Base-by-base conservation (phyloP, 495 filamentous ascomycete species). In the Pseudevernia furfuracea region DNA sequence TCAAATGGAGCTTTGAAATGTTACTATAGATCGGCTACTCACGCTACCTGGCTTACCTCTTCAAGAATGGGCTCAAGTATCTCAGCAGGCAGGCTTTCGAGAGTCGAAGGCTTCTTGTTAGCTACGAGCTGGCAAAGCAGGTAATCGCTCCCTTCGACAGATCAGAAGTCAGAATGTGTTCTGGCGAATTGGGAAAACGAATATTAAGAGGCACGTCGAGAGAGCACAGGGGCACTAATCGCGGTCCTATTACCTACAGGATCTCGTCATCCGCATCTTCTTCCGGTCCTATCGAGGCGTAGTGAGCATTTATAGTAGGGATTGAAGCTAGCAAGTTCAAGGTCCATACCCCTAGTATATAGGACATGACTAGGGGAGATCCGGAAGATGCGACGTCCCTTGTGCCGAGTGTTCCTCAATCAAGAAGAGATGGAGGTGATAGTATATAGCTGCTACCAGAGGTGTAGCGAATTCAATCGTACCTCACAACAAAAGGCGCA, bases 61-160 rank as follows among this genome's bases (percentile, higher is more conserved):
- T 60, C 58, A 44, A 43, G 25, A 32, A 60, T 60, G 32, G 38
- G 37, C 2, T 44, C 38, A 11, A 60, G 58, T 39, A 60, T 19
- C 25, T 60, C 58, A 44, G 58, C 25, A 17, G 58, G 58, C 32
- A 60, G 39, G 15, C 38, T 44, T 34, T 44, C 58, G 19, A 60
- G 14, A 32, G 58, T 60, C 10, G 58, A 60, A 12, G 46, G 58
- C 30, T 28, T 17, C 38, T 44, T 60, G 17, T 60, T 39, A 9
- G 58, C 39, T 32, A 39, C 17, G n/a, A 60, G 38, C 38, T 60
- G 58, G 38, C 58, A 60, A 32, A 60, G 58, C 19, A 60, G 58
- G 32, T 60, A 60, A 60, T 60, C 58, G 25, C 34, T 34, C 58
- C 58, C 46, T 49, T 49, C 9, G n/a, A 2, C n/a, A 28, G 25